phyloP scores from a whole-genome alignment of 345 rosid species.

The Psidium friedrichsthalianum region DNA sequence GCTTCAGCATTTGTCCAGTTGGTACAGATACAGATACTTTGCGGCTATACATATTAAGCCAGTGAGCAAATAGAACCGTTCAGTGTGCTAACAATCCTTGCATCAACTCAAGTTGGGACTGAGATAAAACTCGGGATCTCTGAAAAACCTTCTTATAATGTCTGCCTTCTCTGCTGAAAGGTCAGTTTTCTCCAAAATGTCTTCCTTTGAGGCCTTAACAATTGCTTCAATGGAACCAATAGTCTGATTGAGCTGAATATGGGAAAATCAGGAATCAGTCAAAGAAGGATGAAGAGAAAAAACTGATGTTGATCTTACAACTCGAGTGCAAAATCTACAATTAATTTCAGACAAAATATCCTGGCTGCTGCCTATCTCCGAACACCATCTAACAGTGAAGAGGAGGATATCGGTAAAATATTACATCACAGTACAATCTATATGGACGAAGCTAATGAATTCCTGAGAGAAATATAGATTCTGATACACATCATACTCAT shows the following conservation, averaged over 20 bases:
- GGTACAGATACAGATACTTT: not conserved
- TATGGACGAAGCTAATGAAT: not conserved
- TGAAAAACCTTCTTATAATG: constrained; percentile 47
- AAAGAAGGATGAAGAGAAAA: not conserved
- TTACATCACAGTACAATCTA: not conserved
- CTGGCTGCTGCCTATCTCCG: not conserved
- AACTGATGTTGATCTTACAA: not conserved
- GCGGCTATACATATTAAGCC: not conserved
- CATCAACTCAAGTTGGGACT: constrained; percentile 47
- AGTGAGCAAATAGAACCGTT: not conserved
- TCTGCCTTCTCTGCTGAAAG: constrained; percentile 78
- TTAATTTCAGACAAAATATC: not conserved
- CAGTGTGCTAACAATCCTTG: not conserved
- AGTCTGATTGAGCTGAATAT: constrained; percentile 68
- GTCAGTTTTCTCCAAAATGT: constrained; percentile 67
- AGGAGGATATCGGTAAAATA: not conserved
- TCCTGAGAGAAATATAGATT: not conserved
- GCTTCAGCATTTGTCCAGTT: not conserved
- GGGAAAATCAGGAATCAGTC: not conserved
- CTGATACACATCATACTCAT: not conserved
- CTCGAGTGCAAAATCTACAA: not conserved
- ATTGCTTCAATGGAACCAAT: constrained; percentile 85
- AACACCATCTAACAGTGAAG: not conserved
- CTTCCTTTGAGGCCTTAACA: constrained; percentile 69
- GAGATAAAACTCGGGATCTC: constrained; percentile 66